Evolutionary conservation across 345 rosid species (phyloP).

Genomic region (Hypericum perforatum): DNA sequence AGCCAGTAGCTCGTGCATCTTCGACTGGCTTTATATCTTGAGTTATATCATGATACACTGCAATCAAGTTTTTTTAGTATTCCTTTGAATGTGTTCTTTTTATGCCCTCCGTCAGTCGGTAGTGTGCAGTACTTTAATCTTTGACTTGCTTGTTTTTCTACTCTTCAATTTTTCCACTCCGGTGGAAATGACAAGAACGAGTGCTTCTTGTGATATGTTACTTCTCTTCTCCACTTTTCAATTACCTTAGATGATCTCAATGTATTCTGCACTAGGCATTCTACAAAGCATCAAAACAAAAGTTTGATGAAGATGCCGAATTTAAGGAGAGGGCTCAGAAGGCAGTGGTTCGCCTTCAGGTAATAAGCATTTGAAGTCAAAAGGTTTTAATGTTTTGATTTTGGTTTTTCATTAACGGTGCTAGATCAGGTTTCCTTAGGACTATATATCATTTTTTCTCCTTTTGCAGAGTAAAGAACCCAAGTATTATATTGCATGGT

Average conservation of each 20-base stretch:
- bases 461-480: no score
- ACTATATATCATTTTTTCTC: not conserved
- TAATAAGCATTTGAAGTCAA: constrained; percentile 11
- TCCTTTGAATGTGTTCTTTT: no score
- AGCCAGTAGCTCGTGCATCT: not conserved
- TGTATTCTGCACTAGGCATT: constrained; percentile 38
- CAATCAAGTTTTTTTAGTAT: no score
- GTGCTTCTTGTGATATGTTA: no score
- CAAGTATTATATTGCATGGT: constrained; percentile 79
- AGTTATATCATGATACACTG: not conserved
- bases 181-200: no score
- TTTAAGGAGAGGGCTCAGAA: constrained; percentile 87
- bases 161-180: no score
- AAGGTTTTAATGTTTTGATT: not conserved
- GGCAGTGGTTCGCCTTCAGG: constrained; percentile 96
- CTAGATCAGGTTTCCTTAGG: not conserved
- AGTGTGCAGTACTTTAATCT: no score
- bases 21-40: constrained; percentile 2
- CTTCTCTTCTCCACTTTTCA: not conserved
- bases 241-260: not conserved
- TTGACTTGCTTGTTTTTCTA: no score
- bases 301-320: constrained; percentile 56
- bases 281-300: constrained; percentile 70
- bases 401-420: not conserved
- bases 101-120: no score